Evolutionary conservation across 257 asterid species (phyloP).

Genomic region (Craterostigma plantagineum): DNA sequence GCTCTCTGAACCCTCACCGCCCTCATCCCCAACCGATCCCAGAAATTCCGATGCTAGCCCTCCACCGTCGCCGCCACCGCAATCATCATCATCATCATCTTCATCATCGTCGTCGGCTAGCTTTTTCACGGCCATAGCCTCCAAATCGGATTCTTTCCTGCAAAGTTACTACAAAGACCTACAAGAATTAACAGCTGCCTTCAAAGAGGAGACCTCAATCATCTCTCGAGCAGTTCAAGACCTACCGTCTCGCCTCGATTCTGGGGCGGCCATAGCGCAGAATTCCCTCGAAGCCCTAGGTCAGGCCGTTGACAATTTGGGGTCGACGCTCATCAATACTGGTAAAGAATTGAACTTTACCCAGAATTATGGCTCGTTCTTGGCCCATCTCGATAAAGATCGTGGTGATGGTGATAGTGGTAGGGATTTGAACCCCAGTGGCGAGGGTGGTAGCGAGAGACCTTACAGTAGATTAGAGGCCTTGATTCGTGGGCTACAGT

Average conservation of each 20-base stretch:
- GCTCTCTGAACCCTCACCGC: conserved; percentile 38
- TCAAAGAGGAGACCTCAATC: conserved; percentile 53
- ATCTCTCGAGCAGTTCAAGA: conserved; percentile 84
- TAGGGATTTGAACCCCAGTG: conserved; percentile 13
- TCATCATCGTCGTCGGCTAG: conserved; percentile 8
- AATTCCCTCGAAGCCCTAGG: conserved; percentile 31
- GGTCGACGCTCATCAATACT: too few species aligned
- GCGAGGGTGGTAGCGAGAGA: conserved; percentile 9
- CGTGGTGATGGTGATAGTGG: conserved; percentile 36
- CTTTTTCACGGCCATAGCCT: conserved; percentile 20
- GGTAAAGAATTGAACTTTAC: too few species aligned
- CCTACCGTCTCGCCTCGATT: conserved; percentile 86
- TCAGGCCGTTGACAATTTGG: too few species aligned
- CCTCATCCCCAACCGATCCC: conserved; percentile 8
- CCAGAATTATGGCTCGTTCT: conserved; percentile 1
- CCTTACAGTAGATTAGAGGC: conserved; percentile 61
- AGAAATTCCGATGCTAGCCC: conserved; percentile 9
- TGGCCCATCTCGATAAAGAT: conserved; percentile 62
- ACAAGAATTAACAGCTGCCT: conserved; percentile 60
- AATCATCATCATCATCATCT: conserved; percentile 7
- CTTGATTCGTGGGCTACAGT: conserved; percentile 37
- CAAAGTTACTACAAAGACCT: conserved; percentile 67
- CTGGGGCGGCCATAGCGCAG: conserved; percentile 46
- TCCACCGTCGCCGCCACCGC: conserved; percentile 13
- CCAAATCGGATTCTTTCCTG: conserved; percentile 66